phyloP scores from a whole-genome alignment of 1,284 basidiomycete genomes.

The Malassezia vespertilionis region DNA sequence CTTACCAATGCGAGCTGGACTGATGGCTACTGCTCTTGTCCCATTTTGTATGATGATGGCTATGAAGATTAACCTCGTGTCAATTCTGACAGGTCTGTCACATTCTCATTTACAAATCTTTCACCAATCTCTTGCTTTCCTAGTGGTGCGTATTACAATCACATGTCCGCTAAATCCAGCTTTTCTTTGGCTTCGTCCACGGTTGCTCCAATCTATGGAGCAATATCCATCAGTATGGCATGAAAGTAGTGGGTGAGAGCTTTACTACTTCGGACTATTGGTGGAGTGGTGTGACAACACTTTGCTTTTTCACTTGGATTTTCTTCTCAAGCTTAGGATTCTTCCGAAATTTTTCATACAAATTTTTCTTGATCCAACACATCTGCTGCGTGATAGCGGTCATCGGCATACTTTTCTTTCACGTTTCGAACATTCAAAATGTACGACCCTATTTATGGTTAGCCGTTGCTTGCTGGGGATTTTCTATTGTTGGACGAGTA shows the following conservation, averaged over 20 bases:
- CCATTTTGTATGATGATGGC: slow-evolving; percentile 34
- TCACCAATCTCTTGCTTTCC: slow-evolving; percentile 39
- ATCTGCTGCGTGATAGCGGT: slow-evolving; percentile 27
- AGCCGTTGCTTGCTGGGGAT: slow-evolving; percentile 11
- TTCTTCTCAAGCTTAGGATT: slow-evolving; percentile 26
- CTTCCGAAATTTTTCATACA: slow-evolving; percentile 34
- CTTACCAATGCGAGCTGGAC: slow-evolving; percentile 31
- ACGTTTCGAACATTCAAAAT: slow-evolving; percentile 8
- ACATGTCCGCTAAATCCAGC: too few relatives aligned
- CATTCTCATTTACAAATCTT: slow-evolving; percentile 39
- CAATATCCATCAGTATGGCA: too few relatives aligned
- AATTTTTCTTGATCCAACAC: slow-evolving; percentile 40
- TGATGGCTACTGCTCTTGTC: slow-evolving; percentile 33
- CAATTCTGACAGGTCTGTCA: slow-evolving; percentile 29
- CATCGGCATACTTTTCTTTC: slow-evolving; percentile 18
- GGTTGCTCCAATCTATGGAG: too few relatives aligned
- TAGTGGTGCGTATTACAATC: too few relatives aligned
- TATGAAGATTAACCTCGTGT: slow-evolving; percentile 38
- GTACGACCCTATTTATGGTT: slow-evolving; percentile 7
- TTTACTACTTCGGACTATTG: too few relatives aligned
- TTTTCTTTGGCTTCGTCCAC: slow-evolving; percentile 37
- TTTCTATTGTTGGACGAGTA: slow-evolving; percentile 2
- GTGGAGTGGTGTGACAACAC: too few relatives aligned
- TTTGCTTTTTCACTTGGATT: slow-evolving; percentile 26
- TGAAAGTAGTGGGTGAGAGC: too few relatives aligned